Evolutionary conservation across 2,329 filamentous ascomycete species (phyloP).

Genomic region (Sarocladium kiliense): DNA sequence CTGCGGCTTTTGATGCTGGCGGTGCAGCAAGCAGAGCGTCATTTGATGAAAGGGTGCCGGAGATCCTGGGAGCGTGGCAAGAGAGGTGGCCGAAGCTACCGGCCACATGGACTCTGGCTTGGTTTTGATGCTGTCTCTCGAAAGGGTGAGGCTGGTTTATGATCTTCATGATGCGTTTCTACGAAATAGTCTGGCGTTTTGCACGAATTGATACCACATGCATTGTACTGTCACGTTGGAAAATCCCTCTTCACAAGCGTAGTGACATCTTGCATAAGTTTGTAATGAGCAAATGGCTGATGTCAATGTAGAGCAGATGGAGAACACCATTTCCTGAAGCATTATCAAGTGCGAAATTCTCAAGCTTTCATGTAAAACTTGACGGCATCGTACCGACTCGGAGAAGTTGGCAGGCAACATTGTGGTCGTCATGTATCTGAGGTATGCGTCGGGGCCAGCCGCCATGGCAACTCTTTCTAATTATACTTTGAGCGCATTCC

Average conservation of each 20-base stretch:
- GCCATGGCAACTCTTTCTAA: neutral
- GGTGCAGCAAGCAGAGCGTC: constrained; percentile 61
- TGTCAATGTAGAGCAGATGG: too few relatives aligned
- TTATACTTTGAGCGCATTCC: neutral
- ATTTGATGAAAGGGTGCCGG: constrained; percentile 91
- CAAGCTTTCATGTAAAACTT: too few relatives aligned
- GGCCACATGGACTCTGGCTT: constrained; percentile 89
- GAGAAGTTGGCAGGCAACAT: too few relatives aligned
- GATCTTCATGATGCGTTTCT: neutral
- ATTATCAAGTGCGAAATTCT: too few relatives aligned
- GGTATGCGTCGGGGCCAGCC: too few relatives aligned
- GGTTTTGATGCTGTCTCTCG: constrained; percentile 58
- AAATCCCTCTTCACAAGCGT: too few relatives aligned
- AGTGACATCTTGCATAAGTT: too few relatives aligned
- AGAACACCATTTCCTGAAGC: too few relatives aligned
- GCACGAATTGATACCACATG: neutral
- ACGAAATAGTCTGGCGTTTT: neutral
- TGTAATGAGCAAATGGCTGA: too few relatives aligned
- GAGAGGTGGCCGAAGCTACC: constrained; percentile 90
- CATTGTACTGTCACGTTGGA: too few relatives aligned
- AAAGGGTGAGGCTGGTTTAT: constrained; percentile 1
- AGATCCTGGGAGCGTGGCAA: constrained; percentile 89
- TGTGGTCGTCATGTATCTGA: too few relatives aligned
- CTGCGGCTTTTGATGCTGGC: constrained; percentile 64
- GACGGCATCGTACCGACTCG: too few relatives aligned